Base-by-base conservation (phyloP, 1,284 basidiomycete species). In the Trichosporon ovoides region DNA sequence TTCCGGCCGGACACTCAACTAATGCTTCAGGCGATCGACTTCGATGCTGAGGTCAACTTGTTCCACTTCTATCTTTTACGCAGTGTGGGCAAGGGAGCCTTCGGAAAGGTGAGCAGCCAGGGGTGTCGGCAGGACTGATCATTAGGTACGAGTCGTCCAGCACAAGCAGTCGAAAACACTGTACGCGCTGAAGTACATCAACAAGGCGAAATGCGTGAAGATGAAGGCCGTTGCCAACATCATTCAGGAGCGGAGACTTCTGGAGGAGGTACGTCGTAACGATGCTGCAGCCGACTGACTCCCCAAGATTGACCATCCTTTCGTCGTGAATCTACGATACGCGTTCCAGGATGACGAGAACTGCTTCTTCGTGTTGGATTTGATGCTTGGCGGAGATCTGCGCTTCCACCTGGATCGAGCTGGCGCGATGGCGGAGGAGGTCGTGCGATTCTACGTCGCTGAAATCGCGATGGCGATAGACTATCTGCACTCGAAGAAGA, bases 131-230 rank as follows among this genome's bases (percentile, higher is more conserved):
- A 51, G 34, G 40, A 22, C 37, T 37, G 36, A 20, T n/a, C 55
- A 20, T 48, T 68, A 96, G 92, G 92, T 98, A 77, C 87, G 94
- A 52, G 94, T 98, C 53, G 94, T 98, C 7, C 93, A 98, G 78
- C 95, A 98, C 80, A 98, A 98, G 73, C 91, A 97, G 78, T 89
- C 91, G 16, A 88, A 91, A 62, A 89, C 92, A 22, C 82, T 98
- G 35, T 98, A 94, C 71, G 95, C 95, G 10, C 85, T 98, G 75
- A 98, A 98, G 78, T 98, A 98, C 80, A 98, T 98, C 80, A 98
- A 98, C 83, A 98, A 98, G 78, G 76, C 87, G 36, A 95, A 95
- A 82, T 97, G 93, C 72, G 90, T 96, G 64, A 94, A 93, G 81
- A 96, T 96, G 91, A 92, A 91, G 71, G 93, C 94, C 1, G 92